Conservation (phyloP, 1,284 basidiomycete species). For the Cerioporus squamosus region DNA sequence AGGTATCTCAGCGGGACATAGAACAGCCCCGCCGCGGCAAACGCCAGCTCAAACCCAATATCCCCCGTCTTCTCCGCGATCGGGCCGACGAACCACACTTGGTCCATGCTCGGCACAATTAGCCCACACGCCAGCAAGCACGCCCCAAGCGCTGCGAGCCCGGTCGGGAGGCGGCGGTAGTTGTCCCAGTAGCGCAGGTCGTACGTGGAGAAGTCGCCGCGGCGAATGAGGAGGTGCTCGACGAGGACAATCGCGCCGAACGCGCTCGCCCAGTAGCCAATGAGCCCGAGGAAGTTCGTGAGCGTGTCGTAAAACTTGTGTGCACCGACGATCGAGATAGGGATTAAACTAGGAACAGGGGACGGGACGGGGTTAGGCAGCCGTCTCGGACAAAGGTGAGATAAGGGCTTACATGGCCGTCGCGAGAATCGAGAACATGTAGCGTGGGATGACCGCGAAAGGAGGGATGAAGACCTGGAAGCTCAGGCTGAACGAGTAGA, state of each 20-base stretch:
- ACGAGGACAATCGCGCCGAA: conserved; percentile 62
- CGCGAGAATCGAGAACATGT: conserved; percentile 83
- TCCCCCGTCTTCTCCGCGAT: conserved; percentile 73
- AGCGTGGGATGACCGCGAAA: conserved; percentile 76
- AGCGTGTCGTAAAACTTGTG: conserved; percentile 70
- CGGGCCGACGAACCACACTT: conserved; percentile 76
- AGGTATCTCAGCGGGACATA: conserved; percentile 60
- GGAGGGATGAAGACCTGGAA: conserved; percentile 80
- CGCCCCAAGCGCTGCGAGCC: conserved; percentile 62
- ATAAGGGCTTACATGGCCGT: conserved; percentile 72
- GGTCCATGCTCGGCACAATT: conserved; percentile 71
- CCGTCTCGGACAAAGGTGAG: neutral
- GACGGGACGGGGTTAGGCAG: neutral
- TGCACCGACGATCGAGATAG: conserved; percentile 70
- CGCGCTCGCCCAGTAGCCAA: conserved; percentile 72
- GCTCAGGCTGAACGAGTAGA: conserved; percentile 85
- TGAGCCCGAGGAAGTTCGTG: conserved; percentile 72
- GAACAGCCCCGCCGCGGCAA: conserved; percentile 52
- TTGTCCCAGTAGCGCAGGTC: conserved; percentile 58
- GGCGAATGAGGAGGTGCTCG: conserved; percentile 70
- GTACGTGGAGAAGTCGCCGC: conserved; percentile 53
- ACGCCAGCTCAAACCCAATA: conserved; percentile 78
- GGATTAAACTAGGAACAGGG: conserved; percentile 42
- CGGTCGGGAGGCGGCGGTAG: conserved; percentile 61
- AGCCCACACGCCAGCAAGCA: conserved; percentile 55